Percentiles rank a stretch among this genome's conserved stretches.
phyloP scores from a whole-genome alignment of 768 basidiomycete genomes.

The Solioccasus polychromus region DNA sequence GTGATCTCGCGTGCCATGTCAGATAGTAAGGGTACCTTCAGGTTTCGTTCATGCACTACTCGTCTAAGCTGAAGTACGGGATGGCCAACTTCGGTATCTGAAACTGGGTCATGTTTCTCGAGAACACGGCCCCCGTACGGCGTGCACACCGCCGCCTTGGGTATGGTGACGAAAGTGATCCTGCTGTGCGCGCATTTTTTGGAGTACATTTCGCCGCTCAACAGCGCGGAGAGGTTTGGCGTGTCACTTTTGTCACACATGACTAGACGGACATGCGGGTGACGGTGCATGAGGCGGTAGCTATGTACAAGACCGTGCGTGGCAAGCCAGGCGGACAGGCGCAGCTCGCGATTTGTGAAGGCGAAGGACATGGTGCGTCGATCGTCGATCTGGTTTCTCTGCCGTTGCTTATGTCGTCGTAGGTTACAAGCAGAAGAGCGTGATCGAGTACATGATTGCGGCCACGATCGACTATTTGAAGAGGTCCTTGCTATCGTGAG shows the following conservation, averaged over 20 bases:
- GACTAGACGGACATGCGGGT: slow-evolving; percentile 42
- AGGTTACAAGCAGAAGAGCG: slow-evolving; percentile 44
- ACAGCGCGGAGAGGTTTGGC: slow-evolving; percentile 34
- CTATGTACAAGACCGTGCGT: slow-evolving; percentile 35
- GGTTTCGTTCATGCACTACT: slow-evolving; percentile 42
- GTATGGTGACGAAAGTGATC: slow-evolving; percentile 41
- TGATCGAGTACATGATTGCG: slow-evolving; percentile 42
- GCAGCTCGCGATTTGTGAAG: slow-evolving; percentile 39
- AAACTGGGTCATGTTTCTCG: slow-evolving; percentile 41
- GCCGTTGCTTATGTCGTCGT: slow-evolving; percentile 5
- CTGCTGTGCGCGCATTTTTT: slow-evolving; percentile 37
- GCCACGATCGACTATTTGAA: slow-evolving; percentile 38
- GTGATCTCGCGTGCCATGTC: neutral
- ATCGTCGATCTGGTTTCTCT: neutral
- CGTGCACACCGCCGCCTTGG: slow-evolving; percentile 36
- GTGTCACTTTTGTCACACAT: slow-evolving; percentile 41
- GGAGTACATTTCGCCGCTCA: slow-evolving; percentile 39
- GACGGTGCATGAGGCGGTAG: slow-evolving; percentile 37
- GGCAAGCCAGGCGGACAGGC: slow-evolving; percentile 23
- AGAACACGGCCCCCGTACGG: slow-evolving; percentile 38
- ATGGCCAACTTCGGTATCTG: slow-evolving; percentile 40
- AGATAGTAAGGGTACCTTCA: slow-evolving; percentile 13
- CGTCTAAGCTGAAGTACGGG: slow-evolving; percentile 39
- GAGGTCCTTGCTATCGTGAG: slow-evolving; percentile 29
- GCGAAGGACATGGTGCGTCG: slow-evolving; percentile 41